Conservation (phyloP, 2,329 filamentous ascomycete species). For the Apiospora hydei region DNA sequence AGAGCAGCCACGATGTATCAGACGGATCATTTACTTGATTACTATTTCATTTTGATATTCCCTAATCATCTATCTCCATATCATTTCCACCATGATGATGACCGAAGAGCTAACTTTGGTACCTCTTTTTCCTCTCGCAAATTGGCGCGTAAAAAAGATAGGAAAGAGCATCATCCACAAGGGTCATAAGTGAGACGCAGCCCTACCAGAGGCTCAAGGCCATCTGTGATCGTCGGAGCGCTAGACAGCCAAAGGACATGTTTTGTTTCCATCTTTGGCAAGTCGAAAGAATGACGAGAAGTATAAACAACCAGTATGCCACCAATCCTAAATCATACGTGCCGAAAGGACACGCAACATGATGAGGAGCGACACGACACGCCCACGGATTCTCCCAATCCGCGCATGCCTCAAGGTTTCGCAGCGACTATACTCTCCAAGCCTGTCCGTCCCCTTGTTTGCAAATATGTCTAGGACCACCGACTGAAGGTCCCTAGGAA, state of each 20-base stretch:
- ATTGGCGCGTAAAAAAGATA: slow-evolving; percentile 1
- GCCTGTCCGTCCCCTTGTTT: slow-evolving; percentile 13
- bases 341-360: background rate
- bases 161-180: slow-evolving; percentile 25
- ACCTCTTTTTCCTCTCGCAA: background rate
- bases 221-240: slow-evolving; percentile 14
- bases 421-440: slow-evolving; percentile 17
- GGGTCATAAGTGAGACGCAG: slow-evolving; percentile 27
- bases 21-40: slow-evolving; percentile 8
- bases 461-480: slow-evolving; percentile 13
- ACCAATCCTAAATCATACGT: slow-evolving; percentile 36
- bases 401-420: background rate
- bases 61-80: slow-evolving; percentile 14
- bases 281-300: slow-evolving; percentile 29
- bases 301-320: slow-evolving; percentile 25
- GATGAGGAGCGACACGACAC: background rate
- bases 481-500: slow-evolving; percentile 11
- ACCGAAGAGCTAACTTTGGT: slow-evolving; percentile 14
- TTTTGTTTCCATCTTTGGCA: slow-evolving; percentile 9
- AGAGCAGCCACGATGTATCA: background rate
- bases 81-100: slow-evolving; percentile 12
- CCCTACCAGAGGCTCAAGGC: slow-evolving; percentile 22
- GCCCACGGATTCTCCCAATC: background rate
- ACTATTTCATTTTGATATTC: slow-evolving; percentile 11
- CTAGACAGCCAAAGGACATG: background rate